A percentile compares a stretch with the other conserved stretches of the same genome.
Evolutionary conservation across 805 yeast genomes (phyloP).

Genomic region (Metschnikowia cubensis): DNA sequence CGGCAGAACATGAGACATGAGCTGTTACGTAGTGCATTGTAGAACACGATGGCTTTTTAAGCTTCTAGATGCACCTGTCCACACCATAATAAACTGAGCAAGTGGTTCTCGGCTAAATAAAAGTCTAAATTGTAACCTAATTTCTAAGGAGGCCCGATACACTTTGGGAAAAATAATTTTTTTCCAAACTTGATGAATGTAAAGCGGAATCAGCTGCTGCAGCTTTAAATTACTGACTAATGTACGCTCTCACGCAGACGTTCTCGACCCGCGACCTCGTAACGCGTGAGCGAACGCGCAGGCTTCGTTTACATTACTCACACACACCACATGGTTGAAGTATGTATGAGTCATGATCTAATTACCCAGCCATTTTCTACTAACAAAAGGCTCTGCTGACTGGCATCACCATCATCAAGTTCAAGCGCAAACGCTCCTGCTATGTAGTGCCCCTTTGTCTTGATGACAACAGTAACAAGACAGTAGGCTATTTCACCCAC

Average conservation of each 20-base stretch:
- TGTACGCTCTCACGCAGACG: background rate
- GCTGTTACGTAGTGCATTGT: background rate
- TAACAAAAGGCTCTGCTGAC: conserved; percentile 17
- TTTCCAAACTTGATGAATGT: too few species aligned
- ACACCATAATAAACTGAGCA: background rate
- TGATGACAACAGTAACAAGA: conserved; percentile 14
- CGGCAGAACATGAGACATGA: background rate
- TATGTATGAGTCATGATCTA: background rate
- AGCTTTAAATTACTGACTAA: too few species aligned
- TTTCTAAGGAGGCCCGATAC: too few species aligned
- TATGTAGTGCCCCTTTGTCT: conserved; percentile 28
- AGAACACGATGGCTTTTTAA: background rate
- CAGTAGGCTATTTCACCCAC: conserved; percentile 19
- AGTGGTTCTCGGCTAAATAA: too few species aligned
- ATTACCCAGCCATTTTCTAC: background rate
- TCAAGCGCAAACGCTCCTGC: conserved; percentile 31
- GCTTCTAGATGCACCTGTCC: background rate
- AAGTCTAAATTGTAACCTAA: too few species aligned
- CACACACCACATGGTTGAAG: background rate
- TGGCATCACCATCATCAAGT: conserved; percentile 32
- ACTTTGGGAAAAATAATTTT: too few species aligned
- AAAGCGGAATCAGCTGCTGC: too few species aligned
- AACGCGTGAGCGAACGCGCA: conserved; percentile 1
- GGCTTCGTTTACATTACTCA: background rate
- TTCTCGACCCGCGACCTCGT: background rate